Percentiles rank a stretch among this genome's conserved stretches.
Conservation (phyloP, 306 rosid species). For the Astragalus membranaceus region DNA sequence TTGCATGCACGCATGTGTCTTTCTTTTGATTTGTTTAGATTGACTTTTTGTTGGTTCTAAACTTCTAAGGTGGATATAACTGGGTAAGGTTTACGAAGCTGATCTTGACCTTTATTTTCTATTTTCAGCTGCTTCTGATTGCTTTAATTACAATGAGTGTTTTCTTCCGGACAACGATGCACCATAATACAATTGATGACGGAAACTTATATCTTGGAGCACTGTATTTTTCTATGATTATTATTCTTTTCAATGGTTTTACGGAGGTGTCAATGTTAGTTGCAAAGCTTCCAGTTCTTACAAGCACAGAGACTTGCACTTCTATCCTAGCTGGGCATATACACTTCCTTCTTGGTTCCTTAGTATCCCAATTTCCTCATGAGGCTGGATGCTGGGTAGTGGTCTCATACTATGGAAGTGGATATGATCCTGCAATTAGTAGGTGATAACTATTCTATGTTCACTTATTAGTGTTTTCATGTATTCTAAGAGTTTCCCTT, state of each 20-base stretch:
- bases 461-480: slow-evolving; percentile 8
- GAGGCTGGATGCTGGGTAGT: slow-evolving; percentile 94
- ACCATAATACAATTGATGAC: slow-evolving; percentile 74
- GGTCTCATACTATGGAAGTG: slow-evolving; percentile 79
- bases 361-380: slow-evolving; percentile 80
- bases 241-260: slow-evolving; percentile 94
- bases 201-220: slow-evolving; percentile 91
- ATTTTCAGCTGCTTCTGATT: slow-evolving; percentile 79
- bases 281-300: slow-evolving; percentile 93
- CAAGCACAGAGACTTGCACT: slow-evolving; percentile 96
- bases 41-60: not conserved
- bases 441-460: slow-evolving; percentile 48
- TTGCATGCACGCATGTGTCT: not conserved
- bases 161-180: slow-evolving; percentile 91
- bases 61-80: not conserved
- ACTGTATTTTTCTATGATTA: slow-evolving; percentile 93
- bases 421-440: slow-evolving; percentile 82
- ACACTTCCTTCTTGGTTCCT: slow-evolving; percentile 91
- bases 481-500: slow-evolving; percentile 19
- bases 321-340: slow-evolving; percentile 96
- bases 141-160: slow-evolving; percentile 95
- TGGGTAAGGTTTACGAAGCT: slow-evolving; percentile 22
- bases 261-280: slow-evolving; percentile 97
- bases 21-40: not conserved
- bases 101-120: slow-evolving; percentile 29